Conservation (phyloP, 306 rosid species). For the Lathyrus sativus region DNA sequence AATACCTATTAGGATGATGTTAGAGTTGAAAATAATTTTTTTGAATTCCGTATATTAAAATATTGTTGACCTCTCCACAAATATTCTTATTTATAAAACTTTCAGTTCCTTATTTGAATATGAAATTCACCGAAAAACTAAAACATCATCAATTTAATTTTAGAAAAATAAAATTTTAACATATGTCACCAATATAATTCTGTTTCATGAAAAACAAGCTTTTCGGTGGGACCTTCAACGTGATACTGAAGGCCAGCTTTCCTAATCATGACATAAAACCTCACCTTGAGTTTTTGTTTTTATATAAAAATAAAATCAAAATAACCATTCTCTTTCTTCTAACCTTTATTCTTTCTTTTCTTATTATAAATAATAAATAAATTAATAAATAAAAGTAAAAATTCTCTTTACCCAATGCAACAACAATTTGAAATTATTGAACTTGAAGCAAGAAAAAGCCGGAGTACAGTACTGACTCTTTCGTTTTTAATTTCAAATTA, state of each 20-base stretch:
- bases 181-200: constrained; percentile 2
- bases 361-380: neutral
- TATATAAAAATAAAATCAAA: neutral
- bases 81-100: too few species aligned
- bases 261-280: constrained; percentile 27
- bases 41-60: too few species aligned
- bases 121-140: too few species aligned
- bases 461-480: neutral
- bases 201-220: constrained; percentile 20
- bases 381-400: neutral
- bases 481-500: too few species aligned
- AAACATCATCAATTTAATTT: neutral
- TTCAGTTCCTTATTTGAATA: too few species aligned
- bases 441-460: constrained; percentile 12
- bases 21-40: too few species aligned
- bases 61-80: too few species aligned
- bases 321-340: neutral
- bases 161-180: neutral
- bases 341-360: neutral
- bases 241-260: constrained; percentile 12
- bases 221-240: constrained; percentile 41
- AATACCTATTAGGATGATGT: too few species aligned
- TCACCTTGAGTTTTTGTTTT: constrained; percentile 9
- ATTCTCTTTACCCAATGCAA: neutral
- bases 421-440: neutral